Evolutionary conservation across 805 yeast genomes (phyloP), one percentile per base, ranked within the genome.

Genomic region (Myxozyma vanderwaltii): DNA sequence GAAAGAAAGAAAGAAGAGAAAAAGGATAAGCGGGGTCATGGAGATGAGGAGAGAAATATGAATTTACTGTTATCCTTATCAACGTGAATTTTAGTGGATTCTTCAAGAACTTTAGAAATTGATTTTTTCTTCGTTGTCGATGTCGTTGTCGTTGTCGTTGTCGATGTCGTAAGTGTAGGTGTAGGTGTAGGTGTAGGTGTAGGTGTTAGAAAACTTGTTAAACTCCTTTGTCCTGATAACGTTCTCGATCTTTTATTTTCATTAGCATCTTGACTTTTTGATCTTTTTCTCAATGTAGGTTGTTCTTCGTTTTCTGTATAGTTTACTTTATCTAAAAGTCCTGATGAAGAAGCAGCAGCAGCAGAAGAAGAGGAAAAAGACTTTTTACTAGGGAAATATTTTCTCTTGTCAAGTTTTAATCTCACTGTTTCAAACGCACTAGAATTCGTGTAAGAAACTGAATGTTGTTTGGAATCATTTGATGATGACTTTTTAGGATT

Each of bases 361-460:
- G 23, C 8, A 6, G 35, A 27, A 6, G 26, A n/a, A 4, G 49
- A n/a, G 15, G 23, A 6, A 12, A 21, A 8, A 4, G 47, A 24
- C 12, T 29, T 10, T 43, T 43, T 23, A 43, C 47, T 43, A 15
- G 49, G 49, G n/a, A 45, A 45, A 48, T 48, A 48, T 29, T 24
- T 35, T n/a, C 52, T 36, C 35, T n/a, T 7, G 15, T 48, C 52
- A 23, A 48, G 12, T 24, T 48, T 48, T 23, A 19, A 13, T 19
- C 52, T 48, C 31, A 33, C 52, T 2, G 40, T 31, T n/a, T 48
- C 44, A n/a, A 19, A 33, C 13, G 43, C 52, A 3, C 35, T 43
- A 36, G 19, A 24, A 2, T 38, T 21, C n/a, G 38, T 45, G n/a
- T n/a, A n/a, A n/a, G n/a, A n/a, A n/a, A n/a, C n/a, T n/a, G n/a